Conservation (phyloP, 164 flowering plant species). For the Magnolia kwangsiensis region DNA sequence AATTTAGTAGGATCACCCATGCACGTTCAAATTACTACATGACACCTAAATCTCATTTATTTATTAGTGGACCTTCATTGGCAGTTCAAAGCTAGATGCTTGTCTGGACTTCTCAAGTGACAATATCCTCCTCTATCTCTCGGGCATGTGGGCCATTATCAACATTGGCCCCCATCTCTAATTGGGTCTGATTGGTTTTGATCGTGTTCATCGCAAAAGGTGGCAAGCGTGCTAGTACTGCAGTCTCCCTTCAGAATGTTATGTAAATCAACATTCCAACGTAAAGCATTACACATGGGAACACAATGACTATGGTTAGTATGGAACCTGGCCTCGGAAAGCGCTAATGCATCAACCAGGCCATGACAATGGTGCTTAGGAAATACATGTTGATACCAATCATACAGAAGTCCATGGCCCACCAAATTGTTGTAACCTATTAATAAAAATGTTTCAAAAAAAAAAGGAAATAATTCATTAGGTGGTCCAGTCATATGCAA, state of each 20-base stretch:
- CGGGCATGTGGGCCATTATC: neutral
- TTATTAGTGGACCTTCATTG: too few species aligned
- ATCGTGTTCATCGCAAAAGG: neutral
- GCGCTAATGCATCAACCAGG: neutral
- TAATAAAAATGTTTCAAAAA: neutral
- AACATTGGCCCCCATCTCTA: neutral
- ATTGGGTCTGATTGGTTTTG: neutral
- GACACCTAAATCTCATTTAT: too few species aligned
- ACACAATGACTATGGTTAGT: neutral
- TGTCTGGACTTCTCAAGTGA: neutral
- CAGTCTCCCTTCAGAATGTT: neutral
- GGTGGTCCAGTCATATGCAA: neutral
- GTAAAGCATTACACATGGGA: neutral
- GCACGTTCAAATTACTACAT: too few species aligned
- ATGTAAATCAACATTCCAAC: neutral
- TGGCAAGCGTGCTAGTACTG: neutral
- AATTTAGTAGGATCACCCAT: too few species aligned
- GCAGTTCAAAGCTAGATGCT: too few species aligned
- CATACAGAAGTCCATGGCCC: neutral
- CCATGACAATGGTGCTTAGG: neutral
- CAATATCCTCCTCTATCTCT: neutral
- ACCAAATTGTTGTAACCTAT: neutral
- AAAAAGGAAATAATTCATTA: neutral
- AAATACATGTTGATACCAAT: slow-evolving; percentile 3
- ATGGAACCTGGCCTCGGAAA: neutral